Percentiles rank a stretch among this genome's conserved stretches.
These are phyloP conservation scores for Cyberlindnera xishuangbannaensis DNA, from an alignment of 805 yeast species.

Conservation along the genomic window DNA sequence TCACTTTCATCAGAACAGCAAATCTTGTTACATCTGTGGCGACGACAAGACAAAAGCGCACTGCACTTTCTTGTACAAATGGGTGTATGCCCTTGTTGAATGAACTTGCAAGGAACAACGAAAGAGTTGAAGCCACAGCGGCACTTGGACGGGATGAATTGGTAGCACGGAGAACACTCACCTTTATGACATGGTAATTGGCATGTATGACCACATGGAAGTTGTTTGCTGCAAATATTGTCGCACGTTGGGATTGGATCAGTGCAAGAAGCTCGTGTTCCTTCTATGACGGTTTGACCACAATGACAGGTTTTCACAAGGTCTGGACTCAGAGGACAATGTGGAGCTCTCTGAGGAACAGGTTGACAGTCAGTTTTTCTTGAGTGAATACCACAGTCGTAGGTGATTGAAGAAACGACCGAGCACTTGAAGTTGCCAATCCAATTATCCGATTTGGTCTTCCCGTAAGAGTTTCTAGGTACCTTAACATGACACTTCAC, in stretches of 20 bases:
- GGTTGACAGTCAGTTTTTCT: constrained; percentile 43
- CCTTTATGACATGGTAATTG: constrained; percentile 71
- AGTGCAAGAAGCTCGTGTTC: constrained; percentile 51
- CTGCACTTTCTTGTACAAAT: constrained; percentile 67
- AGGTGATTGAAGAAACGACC: constrained; percentile 36
- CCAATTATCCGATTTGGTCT: constrained; percentile 33
- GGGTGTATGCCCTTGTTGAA: constrained; percentile 48
- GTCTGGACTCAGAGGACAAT: constrained; percentile 63
- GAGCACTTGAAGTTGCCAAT: constrained; percentile 48
- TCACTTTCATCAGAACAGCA: constrained; percentile 68
- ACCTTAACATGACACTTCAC: constrained; percentile 40
- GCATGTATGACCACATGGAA: constrained; percentile 78
- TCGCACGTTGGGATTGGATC: constrained; percentile 80
- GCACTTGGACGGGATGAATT: constrained; percentile 48
- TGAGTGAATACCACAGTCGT: constrained; percentile 62
- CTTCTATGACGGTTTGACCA: constrained; percentile 53
- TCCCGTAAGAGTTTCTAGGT: constrained; percentile 30
- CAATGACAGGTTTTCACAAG: constrained; percentile 67
- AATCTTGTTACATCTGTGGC: constrained; percentile 62
- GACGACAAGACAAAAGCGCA: constrained; percentile 69
- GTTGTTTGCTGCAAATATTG: constrained; percentile 50
- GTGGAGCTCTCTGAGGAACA: constrained; percentile 24
- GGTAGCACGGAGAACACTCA: constrained; percentile 62
- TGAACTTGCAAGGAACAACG: constrained; percentile 57
- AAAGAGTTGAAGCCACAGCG: constrained; percentile 54